phyloP scores from a whole-genome alignment of 2,329 filamentous ascomycete species.

The Paracamarosporium sp. region DNA sequence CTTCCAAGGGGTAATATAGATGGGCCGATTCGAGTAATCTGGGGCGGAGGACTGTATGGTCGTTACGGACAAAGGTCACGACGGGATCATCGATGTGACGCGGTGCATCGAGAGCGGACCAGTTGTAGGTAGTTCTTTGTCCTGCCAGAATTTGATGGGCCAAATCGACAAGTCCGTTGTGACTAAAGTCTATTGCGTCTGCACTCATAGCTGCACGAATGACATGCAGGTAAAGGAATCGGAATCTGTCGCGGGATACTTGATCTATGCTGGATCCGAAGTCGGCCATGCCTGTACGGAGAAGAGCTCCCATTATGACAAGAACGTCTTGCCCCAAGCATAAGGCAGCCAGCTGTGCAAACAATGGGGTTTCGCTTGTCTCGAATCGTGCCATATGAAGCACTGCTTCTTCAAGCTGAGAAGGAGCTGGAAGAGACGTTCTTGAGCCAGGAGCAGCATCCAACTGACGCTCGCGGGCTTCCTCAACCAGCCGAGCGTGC shows the following conservation, averaged over 20 bases:
- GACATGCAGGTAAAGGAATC: slow-evolving; percentile 72
- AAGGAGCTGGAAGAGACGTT: slow-evolving; percentile 19
- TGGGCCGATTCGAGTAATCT: slow-evolving; percentile 71
- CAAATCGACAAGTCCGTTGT: slow-evolving; percentile 69
- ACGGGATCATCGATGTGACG: slow-evolving; percentile 41
- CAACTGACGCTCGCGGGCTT: slow-evolving; percentile 34
- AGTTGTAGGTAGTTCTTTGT: slow-evolving; percentile 49
- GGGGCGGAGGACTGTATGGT: slow-evolving; percentile 61
- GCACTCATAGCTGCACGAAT: slow-evolving; percentile 68
- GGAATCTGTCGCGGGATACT: slow-evolving; percentile 68
- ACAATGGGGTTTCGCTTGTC: slow-evolving; percentile 27
- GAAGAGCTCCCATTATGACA: slow-evolving; percentile 31
- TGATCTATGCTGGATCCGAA: slow-evolving; percentile 58
- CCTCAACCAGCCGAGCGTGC: slow-evolving; percentile 29
- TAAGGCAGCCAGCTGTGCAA: slow-evolving; percentile 33
- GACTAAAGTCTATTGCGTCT: slow-evolving; percentile 70
- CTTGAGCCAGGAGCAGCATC: slow-evolving; percentile 24
- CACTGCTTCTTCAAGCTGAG: slow-evolving; percentile 36
- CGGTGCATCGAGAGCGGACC: slow-evolving; percentile 28
- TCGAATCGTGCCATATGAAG: slow-evolving; percentile 30
- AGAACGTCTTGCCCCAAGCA: slow-evolving; percentile 34
- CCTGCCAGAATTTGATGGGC: slow-evolving; percentile 69
- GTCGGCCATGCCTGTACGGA: slow-evolving; percentile 33
- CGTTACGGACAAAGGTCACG: slow-evolving; percentile 62
- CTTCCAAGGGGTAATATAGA: slow-evolving; percentile 85